Conservation (phyloP, 352 stramenopile genomes). For the Phytophthora boehmeriae region DNA sequence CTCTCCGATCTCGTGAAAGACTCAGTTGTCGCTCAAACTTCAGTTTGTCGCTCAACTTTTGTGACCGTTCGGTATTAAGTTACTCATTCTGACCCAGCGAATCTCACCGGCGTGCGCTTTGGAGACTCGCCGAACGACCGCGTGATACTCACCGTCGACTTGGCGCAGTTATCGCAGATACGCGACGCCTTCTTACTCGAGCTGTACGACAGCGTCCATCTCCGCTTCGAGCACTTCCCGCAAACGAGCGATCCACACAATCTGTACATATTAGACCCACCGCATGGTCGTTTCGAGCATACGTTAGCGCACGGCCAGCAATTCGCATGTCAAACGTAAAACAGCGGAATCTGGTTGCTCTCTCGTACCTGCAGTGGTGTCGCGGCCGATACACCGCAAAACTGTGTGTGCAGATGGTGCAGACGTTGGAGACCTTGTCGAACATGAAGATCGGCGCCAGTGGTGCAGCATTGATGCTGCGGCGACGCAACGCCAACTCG, state of each 20-base stretch:
- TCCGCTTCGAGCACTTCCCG: conserved; percentile 79
- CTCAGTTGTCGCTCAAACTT: neutral
- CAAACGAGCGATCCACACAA: conserved; percentile 85
- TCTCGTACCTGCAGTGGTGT: conserved; percentile 76
- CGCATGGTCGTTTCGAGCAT: conserved; percentile 2
- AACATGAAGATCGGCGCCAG: conserved; percentile 89
- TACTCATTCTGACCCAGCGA: neutral
- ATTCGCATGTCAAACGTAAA: conserved; percentile 13
- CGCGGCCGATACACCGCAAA: conserved; percentile 85
- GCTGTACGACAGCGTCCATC: conserved; percentile 79
- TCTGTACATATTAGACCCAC: conserved; percentile 35
- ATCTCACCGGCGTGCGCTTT: neutral
- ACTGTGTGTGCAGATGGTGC: conserved; percentile 82
- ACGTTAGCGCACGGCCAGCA: neutral
- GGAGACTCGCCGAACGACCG: conserved; percentile 33
- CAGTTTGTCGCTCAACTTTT: neutral
- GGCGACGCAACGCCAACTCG: conserved; percentile 62
- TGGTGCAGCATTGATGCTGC: conserved; percentile 73
- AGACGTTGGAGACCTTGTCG: conserved; percentile 86
- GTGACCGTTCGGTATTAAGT: conserved; percentile 5
- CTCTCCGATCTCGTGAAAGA: neutral
- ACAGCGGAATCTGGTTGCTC: conserved; percentile 9
- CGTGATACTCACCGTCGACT: conserved; percentile 49
- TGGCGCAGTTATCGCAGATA: conserved; percentile 74
- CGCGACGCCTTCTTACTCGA: conserved; percentile 82